Conservation (phyloP, 805 yeast species). For the Saccharomyces jurei region DNA sequence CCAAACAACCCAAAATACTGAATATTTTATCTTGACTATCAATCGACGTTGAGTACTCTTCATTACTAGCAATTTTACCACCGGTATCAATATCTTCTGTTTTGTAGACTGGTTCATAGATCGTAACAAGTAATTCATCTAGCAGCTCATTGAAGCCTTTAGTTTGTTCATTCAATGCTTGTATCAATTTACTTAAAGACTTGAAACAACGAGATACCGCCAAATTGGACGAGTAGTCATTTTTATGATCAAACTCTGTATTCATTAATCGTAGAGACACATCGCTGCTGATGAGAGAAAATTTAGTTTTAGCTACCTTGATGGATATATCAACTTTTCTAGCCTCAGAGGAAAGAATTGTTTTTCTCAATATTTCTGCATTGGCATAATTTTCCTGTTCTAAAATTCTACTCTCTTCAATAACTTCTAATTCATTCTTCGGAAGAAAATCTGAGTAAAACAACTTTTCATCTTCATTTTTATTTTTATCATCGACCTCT, state of each 20-base stretch:
- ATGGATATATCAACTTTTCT: constrained; percentile 17
- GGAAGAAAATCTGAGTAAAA: constrained; percentile 17
- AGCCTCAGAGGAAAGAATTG: constrained; percentile 38
- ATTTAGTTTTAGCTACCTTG: constrained; percentile 19
- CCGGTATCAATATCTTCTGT: constrained; percentile 10
- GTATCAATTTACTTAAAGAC: constrained; percentile 9
- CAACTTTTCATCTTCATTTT: constrained; percentile 10
- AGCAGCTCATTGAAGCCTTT: constrained; percentile 17
- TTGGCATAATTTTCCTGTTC: constrained; percentile 48
- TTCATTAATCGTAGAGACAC: constrained; percentile 5
- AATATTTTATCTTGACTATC: constrained; percentile 67
- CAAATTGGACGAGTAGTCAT: constrained; percentile 19
- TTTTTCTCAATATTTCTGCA: constrained; percentile 56
- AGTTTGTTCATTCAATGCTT: constrained; percentile 21
- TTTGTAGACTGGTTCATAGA: constrained; percentile 18
- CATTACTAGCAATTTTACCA: constrained; percentile 46
- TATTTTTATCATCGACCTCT: constrained; percentile 24
- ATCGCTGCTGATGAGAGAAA: constrained; percentile 3
- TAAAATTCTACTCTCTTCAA: constrained; percentile 31
- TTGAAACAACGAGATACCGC: constrained; percentile 17
- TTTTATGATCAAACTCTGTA: constrained; percentile 11
- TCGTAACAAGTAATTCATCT: constrained; percentile 16
- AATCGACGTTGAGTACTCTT: constrained; percentile 69
- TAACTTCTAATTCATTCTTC: constrained; percentile 23
- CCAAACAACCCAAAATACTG: constrained; percentile 47